Percentiles rank a stretch among this genome's conserved stretches.
Evolutionary conservation across 441 rosid genomes (phyloP).

Genomic region (Eruca vesicaria): DNA sequence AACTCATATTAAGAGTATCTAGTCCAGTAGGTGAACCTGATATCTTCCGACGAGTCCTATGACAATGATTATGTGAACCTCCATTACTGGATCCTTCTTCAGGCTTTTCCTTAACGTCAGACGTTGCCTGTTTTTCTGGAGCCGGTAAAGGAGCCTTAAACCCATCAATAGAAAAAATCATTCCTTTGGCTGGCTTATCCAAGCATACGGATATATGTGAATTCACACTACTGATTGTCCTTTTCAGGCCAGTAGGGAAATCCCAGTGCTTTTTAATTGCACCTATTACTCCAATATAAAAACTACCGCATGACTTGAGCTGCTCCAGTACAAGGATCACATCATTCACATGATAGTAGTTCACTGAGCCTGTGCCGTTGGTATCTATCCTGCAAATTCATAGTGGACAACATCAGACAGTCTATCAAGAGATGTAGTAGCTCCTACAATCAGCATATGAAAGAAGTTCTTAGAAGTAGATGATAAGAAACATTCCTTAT

Average conservation of each 20-base stretch:
- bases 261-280: slow-evolving; percentile 72
- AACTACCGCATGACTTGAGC: slow-evolving; percentile 55
- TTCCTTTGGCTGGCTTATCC: slow-evolving; percentile 33
- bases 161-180: slow-evolving; percentile 34
- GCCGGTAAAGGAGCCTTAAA: slow-evolving; percentile 36
- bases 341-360: slow-evolving; percentile 67
- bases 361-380: slow-evolving; percentile 43
- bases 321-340: slow-evolving; percentile 55
- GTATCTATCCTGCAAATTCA: slow-evolving; percentile 77
- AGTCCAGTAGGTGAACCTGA: slow-evolving; percentile 35
- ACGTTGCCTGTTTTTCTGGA: slow-evolving; percentile 36
- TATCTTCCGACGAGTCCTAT: slow-evolving; percentile 43
- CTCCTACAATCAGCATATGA: slow-evolving; percentile 9
- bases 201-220: slow-evolving; percentile 38
- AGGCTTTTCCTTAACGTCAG: slow-evolving; percentile 37
- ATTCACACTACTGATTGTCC: slow-evolving; percentile 38
- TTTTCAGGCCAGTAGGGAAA: slow-evolving; percentile 40
- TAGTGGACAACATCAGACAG: slow-evolving; percentile 25
- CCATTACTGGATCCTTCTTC: slow-evolving; percentile 43
- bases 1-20: slow-evolving; percentile 45
- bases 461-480: background rate
- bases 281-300: slow-evolving; percentile 51
- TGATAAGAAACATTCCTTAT: background rate
- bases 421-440: slow-evolving; percentile 24
- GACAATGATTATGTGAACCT: slow-evolving; percentile 38